phyloP scores from a whole-genome alignment of 2,329 filamentous ascomycete species.

The Penicillium concentricum region DNA sequence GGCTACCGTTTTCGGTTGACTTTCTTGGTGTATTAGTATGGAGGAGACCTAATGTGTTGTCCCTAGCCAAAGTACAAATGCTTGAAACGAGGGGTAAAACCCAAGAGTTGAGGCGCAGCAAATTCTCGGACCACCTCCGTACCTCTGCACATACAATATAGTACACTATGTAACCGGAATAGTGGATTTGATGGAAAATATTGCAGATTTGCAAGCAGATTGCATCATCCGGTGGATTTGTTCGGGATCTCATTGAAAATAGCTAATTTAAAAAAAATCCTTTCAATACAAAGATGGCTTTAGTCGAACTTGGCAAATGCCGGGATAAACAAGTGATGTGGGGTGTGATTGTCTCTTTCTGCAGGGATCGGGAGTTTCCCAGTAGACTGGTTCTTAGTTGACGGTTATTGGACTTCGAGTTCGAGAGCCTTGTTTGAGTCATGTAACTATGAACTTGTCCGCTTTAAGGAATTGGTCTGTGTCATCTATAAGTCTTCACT shows the following conservation, averaged over 20 bases:
- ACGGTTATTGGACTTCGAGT: neutral
- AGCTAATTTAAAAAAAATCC: neutral
- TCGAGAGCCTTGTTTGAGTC: neutral
- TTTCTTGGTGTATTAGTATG: neutral
- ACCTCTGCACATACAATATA: neutral
- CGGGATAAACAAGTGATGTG: neutral
- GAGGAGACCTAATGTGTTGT: neutral
- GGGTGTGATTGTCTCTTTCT: constrained; percentile 1
- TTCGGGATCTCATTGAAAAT: neutral
- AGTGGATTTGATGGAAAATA: neutral
- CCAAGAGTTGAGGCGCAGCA: neutral
- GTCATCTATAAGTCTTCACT: neutral
- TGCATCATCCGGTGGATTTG: neutral
- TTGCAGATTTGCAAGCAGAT: neutral
- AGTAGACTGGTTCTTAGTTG: neutral
- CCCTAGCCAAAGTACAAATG: neutral
- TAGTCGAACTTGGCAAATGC: neutral
- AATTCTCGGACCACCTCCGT: neutral
- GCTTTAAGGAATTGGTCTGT: neutral
- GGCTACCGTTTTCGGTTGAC: neutral
- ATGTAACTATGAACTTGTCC: neutral
- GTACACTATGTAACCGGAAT: neutral
- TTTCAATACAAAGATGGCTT: neutral
- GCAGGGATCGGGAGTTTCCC: constrained; percentile 1
- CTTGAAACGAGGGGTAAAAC: neutral